Evolutionary conservation across 139 green algal species (phyloP), one percentile per base, ranked within the genome.

Genomic region (Penium margaritaceum): DNA sequence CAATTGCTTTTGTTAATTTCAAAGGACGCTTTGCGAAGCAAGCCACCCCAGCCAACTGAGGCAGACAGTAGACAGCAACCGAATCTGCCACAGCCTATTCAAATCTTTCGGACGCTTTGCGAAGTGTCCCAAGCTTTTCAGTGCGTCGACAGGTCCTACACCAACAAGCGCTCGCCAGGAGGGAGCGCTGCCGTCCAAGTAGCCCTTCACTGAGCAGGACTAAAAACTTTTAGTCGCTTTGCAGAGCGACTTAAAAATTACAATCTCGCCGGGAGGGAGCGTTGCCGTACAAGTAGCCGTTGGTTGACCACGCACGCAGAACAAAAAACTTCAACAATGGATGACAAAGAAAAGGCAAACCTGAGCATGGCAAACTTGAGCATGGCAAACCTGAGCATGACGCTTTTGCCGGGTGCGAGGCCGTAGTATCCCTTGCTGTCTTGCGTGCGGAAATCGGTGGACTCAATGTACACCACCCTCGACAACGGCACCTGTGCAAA

Each of bases 391-490:
- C 68, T 74, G 33, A 98, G 88, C 89, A 99, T 93, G 33, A 92
- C 87, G n/a, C 67, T 80, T 85, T 98, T 98, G 29, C 90, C 90
- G 1, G 91, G 92, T 1, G 94, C 91, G 30, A 99, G 85, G 12
- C 92, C 94, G 75, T 94, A 98, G 81, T 95, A 98, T 61, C 89
- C 87, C 72, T 95, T 94, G 33, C 76, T 77, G 75, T 98, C 94
- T 19, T 82, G 60, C 77, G 95, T 77, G 70, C 85, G 81, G 86
- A 98, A 97, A 85, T 99, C 95, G 0, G 85, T 90, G 0, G 75
- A 66, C 82, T 98, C 95, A 9, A 99, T 96, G 84, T 96, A 99
- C 33, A 98, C 84, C 12, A 92, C 84, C 3, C 85, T 81, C 2
- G 82, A 90, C 75, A 96, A 90, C 6, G 89, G 89, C 32, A 93